Base-by-base conservation (phyloP, 441 rosid species). In the Geranium incanum region DNA sequence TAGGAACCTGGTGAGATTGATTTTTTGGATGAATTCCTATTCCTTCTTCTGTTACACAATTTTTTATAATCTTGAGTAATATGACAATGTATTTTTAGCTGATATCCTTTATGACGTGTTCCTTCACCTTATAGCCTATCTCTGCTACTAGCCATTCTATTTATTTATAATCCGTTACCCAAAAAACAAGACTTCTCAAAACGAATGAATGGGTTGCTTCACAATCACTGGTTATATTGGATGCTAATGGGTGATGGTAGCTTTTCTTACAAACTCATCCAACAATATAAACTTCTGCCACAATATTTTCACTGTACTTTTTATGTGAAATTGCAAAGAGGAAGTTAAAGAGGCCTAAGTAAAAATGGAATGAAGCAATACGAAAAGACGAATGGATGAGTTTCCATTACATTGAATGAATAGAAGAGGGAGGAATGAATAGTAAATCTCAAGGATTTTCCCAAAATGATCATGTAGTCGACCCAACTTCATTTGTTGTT, bases 1-100 rank as follows among this genome's bases (percentile, higher is more conserved):
- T 94, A 67, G 99, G 99, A 77, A 89, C 99, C 70, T 94, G 99
- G 99, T 94, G 85, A 89, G 90, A 79, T 66, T 75, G 16, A 68
- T 11, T 76, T 39, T 39, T 67, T 70, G n/a, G 36, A 48, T 9
- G 7, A 55, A n/a, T 60, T 21, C 33, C 33, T 2, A 28, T 28
- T 28, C 33, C 33, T 28, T 28, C 33, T 28, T 28, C 33, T 1
- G 33, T 28, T 28, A 28, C 33, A 28, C 33, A 28, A 28, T 41
- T 33, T 28, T 48, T 12, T 4, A 12, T 41, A 41, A 5, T 41
- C 4, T 48, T 9, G n/a, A 9, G n/a, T 48, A 4, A 48, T 48
- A 52, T 52, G 3, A 13, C 16, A 52, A 2, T 52, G 33, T 3
- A 52, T 52, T 52, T n/a, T 52, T 5, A 6, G 60, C 60, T 12